These are phyloP conservation scores for Albatrellus ellisii DNA, from an alignment of 768 basidiomycete genomes.

Conservation along the genomic window DNA sequence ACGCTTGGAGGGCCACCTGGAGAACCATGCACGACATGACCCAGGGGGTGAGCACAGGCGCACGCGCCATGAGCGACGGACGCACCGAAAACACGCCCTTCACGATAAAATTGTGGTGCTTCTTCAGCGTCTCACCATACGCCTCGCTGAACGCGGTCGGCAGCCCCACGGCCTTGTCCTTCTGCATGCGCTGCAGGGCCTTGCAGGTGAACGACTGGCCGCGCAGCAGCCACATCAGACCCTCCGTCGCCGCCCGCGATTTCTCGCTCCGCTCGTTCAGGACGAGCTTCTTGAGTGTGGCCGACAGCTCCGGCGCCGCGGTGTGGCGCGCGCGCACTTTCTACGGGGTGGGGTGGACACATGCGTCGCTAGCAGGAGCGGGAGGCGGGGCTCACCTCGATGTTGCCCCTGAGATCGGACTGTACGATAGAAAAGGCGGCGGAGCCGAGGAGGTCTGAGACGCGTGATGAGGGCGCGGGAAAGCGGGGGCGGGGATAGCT, in stretches of 20 bases:
- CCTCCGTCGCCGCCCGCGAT: conserved; percentile 81
- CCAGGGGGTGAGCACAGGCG: no score
- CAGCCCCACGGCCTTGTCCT: conserved; percentile 51
- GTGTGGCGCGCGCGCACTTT: conserved; percentile 83
- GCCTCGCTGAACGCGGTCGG: conserved; percentile 61
- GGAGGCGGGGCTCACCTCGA: conserved; percentile 48
- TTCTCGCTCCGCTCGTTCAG: conserved; percentile 78
- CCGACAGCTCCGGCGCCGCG: conserved; percentile 45
- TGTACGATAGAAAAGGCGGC: conserved; percentile 76
- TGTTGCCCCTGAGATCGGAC: conserved; percentile 83
- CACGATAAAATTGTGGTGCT: conserved; percentile 71
- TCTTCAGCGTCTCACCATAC: conserved; percentile 74
- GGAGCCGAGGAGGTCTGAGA: conserved; percentile 71
- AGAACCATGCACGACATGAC: no score
- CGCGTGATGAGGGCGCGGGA: neutral
- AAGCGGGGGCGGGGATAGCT: conserved; percentile 13
- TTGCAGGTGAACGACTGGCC: conserved; percentile 84
- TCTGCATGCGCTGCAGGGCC: conserved; percentile 61
- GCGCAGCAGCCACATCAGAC: conserved; percentile 86
- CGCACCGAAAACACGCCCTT: conserved; percentile 40
- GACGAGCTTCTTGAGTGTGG: conserved; percentile 76
- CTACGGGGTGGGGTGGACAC: conserved; percentile 26
- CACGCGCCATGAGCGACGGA: no score
- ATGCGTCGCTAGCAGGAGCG: conserved; percentile 1
- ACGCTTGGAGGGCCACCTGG: conserved; percentile 56